Evolutionary conservation across 768 basidiomycete species (phyloP).

Genomic region (Mycena galopus): DNA sequence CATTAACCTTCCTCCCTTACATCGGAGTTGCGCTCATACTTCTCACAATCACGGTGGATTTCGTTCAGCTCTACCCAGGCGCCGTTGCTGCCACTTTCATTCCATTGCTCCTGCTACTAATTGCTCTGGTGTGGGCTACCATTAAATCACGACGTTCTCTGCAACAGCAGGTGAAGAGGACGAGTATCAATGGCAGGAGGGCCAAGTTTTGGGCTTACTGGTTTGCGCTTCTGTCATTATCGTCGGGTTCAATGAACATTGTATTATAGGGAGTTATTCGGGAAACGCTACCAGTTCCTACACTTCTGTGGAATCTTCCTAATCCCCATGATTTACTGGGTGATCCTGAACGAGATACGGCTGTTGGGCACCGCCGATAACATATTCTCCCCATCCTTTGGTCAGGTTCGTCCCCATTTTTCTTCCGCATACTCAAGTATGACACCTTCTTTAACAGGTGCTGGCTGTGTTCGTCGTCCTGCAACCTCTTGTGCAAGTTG

Average conservation of each 20-base stretch:
- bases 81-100: background rate
- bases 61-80: background rate
- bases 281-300: slow-evolving; percentile 8
- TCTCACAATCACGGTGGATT: background rate
- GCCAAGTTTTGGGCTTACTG: slow-evolving; percentile 9
- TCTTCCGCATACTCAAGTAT: background rate
- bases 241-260: background rate
- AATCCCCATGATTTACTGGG: slow-evolving; percentile 24
- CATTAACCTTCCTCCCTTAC: slow-evolving; percentile 8
- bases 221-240: background rate
- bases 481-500: slow-evolving; percentile 11
- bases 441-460: background rate
- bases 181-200: too few relatives aligned
- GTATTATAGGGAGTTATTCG: background rate
- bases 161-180: background rate
- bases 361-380: slow-evolving; percentile 5
- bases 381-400: background rate
- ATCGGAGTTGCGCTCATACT: slow-evolving; percentile 2
- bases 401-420: slow-evolving; percentile 5
- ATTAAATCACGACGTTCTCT: background rate
- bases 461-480: slow-evolving; percentile 6
- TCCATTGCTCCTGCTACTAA: slow-evolving; percentile 2
- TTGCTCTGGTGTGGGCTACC: background rate
- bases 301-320: slow-evolving; percentile 26
- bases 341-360: slow-evolving; percentile 6